phyloP scores from a whole-genome alignment of 306 rosid species.

The Cicer arietinum region DNA sequence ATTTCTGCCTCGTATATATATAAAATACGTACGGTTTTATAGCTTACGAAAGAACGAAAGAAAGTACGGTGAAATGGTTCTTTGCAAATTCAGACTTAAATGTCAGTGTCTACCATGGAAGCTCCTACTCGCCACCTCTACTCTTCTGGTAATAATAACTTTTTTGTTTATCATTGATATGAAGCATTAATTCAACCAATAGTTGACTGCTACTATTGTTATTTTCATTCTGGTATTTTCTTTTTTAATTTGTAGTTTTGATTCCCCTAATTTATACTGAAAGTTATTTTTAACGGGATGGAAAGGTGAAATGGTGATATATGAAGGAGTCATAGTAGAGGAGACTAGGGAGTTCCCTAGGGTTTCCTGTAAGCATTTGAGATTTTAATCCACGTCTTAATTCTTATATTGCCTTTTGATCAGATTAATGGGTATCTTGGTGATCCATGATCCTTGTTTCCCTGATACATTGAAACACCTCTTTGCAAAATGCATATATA shows the following conservation, averaged over 20 bases:
- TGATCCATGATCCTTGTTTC: no score
- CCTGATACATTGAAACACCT: not conserved
- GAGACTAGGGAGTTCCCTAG: constrained; percentile 17
- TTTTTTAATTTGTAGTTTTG: not conserved
- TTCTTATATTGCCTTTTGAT: not conserved
- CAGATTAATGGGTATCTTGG: no score
- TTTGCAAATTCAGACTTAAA: constrained; percentile 38
- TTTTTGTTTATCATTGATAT: not conserved
- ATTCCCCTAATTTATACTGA: not conserved
- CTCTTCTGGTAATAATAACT: constrained; percentile 44
- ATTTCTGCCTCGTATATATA: no score
- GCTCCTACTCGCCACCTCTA: constrained; percentile 33
- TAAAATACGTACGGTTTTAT: not conserved
- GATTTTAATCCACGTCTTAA: not conserved
- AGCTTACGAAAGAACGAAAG: not conserved
- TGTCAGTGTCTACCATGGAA: constrained; percentile 23
- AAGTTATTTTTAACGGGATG: not conserved
- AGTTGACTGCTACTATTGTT: not conserved
- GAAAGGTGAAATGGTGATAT: not conserved
- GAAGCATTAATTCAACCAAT: not conserved
- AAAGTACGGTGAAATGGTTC: constrained; percentile 34
- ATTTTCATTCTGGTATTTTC: not conserved
- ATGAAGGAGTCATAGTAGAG: not conserved
- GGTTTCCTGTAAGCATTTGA: constrained; percentile 5
- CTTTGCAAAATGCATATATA: not conserved